These are phyloP conservation scores for Stygiomarasmius scandens DNA, from an alignment of 1,284 basidiomycete species.

Conservation along the genomic window DNA sequence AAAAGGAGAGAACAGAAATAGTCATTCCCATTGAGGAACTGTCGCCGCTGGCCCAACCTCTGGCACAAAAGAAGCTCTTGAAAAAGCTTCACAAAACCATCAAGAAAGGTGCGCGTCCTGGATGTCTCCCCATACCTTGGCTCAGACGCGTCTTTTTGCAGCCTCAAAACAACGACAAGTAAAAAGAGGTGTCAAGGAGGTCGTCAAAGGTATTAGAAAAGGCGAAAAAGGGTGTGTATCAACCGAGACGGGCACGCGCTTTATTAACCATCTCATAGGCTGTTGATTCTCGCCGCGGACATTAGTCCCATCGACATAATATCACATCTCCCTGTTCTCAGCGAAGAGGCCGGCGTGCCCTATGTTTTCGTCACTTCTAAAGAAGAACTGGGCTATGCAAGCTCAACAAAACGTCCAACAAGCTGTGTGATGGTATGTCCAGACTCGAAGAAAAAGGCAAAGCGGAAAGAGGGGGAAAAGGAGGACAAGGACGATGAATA, in stretches of 20 bases:
- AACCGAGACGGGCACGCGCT: background rate
- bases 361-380: slow-evolving; percentile 90
- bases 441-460: slow-evolving; percentile 71
- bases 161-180: slow-evolving; percentile 92
- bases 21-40: slow-evolving; percentile 80
- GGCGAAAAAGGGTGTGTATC: slow-evolving; percentile 86
- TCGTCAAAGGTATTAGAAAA: slow-evolving; percentile 94
- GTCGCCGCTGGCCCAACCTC: slow-evolving; percentile 87
- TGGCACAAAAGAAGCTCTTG: slow-evolving; percentile 88
- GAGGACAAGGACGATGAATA: slow-evolving; percentile 81
- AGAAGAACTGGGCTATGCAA: slow-evolving; percentile 94
- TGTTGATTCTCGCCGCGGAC: slow-evolving; percentile 94
- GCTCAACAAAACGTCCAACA: slow-evolving; percentile 96
- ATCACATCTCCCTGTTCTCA: slow-evolving; percentile 92
- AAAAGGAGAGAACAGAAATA: slow-evolving; percentile 66
- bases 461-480: slow-evolving; percentile 63
- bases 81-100: slow-evolving; percentile 94
- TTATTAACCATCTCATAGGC: slow-evolving; percentile 42
- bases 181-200: slow-evolving; percentile 95
- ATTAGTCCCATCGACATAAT: slow-evolving; percentile 99
- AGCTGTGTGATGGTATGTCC: slow-evolving; percentile 96
- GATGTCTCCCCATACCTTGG: background rate
- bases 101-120: slow-evolving; percentile 70
- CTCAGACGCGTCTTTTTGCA: slow-evolving; percentile 32
- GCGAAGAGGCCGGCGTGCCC: slow-evolving; percentile 93